Base-by-base conservation (phyloP, 768 basidiomycete species). In the Kwoniella pini region DNA sequence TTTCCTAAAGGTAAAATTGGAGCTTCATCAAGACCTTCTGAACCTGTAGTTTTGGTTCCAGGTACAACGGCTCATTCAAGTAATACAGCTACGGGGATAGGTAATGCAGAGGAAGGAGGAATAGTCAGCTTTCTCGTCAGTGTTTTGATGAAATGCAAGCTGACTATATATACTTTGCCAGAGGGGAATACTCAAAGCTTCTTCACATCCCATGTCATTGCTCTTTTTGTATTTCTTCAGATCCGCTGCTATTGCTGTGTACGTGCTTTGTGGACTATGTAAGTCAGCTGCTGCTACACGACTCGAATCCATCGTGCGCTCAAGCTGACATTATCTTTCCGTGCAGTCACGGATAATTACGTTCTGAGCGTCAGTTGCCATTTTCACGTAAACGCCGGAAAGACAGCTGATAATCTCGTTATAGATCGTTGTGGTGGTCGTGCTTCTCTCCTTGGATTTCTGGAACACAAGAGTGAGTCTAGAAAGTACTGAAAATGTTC, bases 361-460 rank as follows among this genome's bases (percentile, higher is more conserved):
- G 94, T 99, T 21, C 83, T 98, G 63, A 91, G 92, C 45, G 93
- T 95, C 60, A 69, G 90, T 79, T 53, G 5, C 36, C 19, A 19
- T 12, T 42, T 22, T 54, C 43, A 13, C 12, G 43, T 36, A 21
- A n/a, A n/a, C 4, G 49, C 5, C 52, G n/a, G 43, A 33, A 2
- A 22, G 13, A 28, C n/a, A 24, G 48, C 64, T 59, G 43, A 68
- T 48, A 12, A 30, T 15, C 45, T 48, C 28, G 30, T 65, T 27
- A 22, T 70, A 87, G 86, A 95, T 93, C 24, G 94, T 99, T 3
- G 79, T 85, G 9, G 95, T 98, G 0, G 96, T 98, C 21, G 87
- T 97, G 1, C 82, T 99, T 15, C 85, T 99, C 24, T 89, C 94
- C 0, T 88, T 95, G 85, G 96, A 99, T 80, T 99, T 99, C 78